Evolutionary conservation across 768 basidiomycete genomes (phyloP), one percentile per base, ranked within the genome.

Genomic region (Hortiboletus campestris): DNA sequence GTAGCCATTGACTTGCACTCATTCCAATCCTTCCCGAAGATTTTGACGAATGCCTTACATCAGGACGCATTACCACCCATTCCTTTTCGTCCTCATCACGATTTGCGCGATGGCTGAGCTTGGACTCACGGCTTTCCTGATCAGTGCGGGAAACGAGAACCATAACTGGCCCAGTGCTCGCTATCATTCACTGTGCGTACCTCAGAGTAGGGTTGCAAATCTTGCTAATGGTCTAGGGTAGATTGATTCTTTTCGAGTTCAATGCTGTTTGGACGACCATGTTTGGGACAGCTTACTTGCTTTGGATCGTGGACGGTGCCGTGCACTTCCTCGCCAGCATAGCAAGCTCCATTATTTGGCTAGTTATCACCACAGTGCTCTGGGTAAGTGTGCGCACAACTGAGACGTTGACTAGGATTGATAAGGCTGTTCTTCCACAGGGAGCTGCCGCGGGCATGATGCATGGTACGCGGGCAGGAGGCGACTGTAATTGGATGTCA

Each of bases 301-400:
- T 89, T 32, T 91, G 86, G 84, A 80, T 86, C 42, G 71, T 86
- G 38, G 83, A 84, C 50, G 84, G 85, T 46, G 81, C 80, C 5
- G 78, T 81, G 44, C 84, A 86, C 67, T 68, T 88, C 41, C 76
- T 91, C 20, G 89, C 88, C n/a, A 85, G 82, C 67, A 76, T 91
- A 41, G 87, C 89, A 22, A 88, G 87, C 59, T 91, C 89, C 17
- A 79, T 89, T 19, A 67, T 85, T 51, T 92, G 89, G 89, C 74
- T 91, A 31, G 67, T 83, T 28, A 65, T 85, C 36, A 88, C 89
- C 3, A 74, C 80, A 7, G 67, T 80, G 7, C 66, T 91, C 63
- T 91, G 90, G 90, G 89, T 85, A 58, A 56, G 81, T 71, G 29
- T 25, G 34, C 42, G 19, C 47, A 14, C 46, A 10, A 19, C 44